These are phyloP conservation scores for Citrullus colocynthis DNA, from an alignment of 306 rosid genomes.

Conservation along the genomic window DNA sequence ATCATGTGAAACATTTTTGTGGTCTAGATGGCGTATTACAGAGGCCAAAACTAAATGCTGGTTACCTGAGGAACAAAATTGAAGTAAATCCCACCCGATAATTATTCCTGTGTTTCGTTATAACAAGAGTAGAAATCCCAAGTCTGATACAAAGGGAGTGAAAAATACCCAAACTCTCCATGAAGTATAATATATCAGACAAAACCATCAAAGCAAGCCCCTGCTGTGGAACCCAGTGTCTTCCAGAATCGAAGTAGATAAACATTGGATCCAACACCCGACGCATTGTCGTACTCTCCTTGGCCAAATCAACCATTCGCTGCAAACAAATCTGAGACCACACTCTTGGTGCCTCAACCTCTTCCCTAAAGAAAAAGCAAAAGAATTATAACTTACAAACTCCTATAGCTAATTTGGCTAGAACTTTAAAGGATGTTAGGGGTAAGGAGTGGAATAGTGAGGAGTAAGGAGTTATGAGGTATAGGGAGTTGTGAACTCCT, in stretches of 20 bases:
- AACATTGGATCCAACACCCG: slow-evolving; percentile 83
- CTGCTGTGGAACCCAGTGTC: slow-evolving; percentile 58
- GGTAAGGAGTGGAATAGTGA: no score
- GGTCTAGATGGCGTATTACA: slow-evolving; percentile 87
- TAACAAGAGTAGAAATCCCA: background rate
- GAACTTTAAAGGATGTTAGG: background rate
- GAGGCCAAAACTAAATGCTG: slow-evolving; percentile 58
- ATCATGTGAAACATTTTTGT: slow-evolving; percentile 72
- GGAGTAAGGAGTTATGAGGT: no score
- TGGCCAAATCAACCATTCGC: slow-evolving; percentile 75
- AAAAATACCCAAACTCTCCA: slow-evolving; percentile 54
- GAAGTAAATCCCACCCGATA: background rate
- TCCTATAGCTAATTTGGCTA: background rate
- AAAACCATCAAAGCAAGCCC: slow-evolving; percentile 74
- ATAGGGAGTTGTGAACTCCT: no score
- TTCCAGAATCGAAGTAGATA: slow-evolving; percentile 66
- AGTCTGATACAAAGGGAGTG: background rate
- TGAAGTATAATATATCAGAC: slow-evolving; percentile 66
- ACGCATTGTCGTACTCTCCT: slow-evolving; percentile 92
- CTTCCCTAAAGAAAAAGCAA: slow-evolving; percentile 46
- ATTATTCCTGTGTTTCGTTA: background rate
- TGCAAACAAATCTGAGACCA: slow-evolving; percentile 93
- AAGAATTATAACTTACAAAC: background rate
- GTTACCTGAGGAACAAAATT: slow-evolving; percentile 37
- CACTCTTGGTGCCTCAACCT: slow-evolving; percentile 64